Evolutionary conservation across 2,329 filamentous ascomycete genomes (phyloP).

Genomic region (Fusarium tanahbumbuense): DNA sequence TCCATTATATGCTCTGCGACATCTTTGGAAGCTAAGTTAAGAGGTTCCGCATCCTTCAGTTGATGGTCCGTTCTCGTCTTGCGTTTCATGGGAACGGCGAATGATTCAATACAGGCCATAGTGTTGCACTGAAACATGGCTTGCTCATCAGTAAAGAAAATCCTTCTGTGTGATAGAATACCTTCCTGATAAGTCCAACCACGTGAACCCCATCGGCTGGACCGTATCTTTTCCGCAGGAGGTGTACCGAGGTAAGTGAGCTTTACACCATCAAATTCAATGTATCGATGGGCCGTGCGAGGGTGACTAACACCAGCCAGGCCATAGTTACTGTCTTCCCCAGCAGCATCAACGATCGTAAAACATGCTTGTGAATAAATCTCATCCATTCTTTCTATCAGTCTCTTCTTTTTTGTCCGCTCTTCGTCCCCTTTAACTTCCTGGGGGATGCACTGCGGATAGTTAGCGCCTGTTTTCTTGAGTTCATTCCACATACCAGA

Average conservation of each 20-base stretch:
- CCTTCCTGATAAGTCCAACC: neutral
- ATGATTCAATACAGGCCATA: neutral
- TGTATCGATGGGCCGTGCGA: neutral
- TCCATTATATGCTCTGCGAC: neutral
- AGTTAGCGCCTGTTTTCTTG: too few species aligned
- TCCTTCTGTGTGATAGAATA: rapidly evolving
- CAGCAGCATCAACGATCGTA: neutral
- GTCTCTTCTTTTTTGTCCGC: too few species aligned
- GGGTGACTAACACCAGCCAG: neutral
- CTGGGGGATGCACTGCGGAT: too few species aligned
- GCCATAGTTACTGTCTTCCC: neutral
- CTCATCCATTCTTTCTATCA: neutral
- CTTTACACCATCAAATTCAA: neutral
- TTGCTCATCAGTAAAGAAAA: neutral
- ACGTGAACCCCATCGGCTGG: neutral
- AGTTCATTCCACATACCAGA: neutral
- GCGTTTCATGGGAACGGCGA: rapidly evolving
- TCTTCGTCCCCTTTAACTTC: too few species aligned
- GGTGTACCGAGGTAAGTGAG: neutral
- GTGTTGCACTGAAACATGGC: neutral
- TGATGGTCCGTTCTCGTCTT: rapidly evolving
- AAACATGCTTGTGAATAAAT: neutral
- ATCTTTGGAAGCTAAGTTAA: rapidly evolving
- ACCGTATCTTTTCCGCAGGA: neutral
- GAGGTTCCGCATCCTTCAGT: too few species aligned